Percentiles rank a stretch among this genome's conserved stretches.
These are phyloP conservation scores for Huntiella decipiens DNA, from an alignment of 2,329 filamentous ascomycete species.

Conservation along the genomic window DNA sequence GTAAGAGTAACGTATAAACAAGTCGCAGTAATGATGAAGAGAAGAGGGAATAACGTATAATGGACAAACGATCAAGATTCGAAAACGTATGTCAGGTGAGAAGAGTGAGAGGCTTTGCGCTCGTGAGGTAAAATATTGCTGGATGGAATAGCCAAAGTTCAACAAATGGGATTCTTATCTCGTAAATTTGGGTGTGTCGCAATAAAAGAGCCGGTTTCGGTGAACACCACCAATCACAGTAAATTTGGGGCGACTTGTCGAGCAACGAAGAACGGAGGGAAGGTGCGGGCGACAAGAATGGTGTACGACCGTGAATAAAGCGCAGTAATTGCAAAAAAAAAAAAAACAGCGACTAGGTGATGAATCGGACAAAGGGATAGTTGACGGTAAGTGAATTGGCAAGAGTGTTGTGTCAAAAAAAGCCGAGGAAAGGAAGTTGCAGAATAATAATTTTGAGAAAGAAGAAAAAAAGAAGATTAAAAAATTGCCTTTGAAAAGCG, in stretches of 20 bases:
- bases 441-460: neutral
- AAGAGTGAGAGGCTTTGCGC: neutral
- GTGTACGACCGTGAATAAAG: neutral
- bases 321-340: no score
- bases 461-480: conserved; percentile 6
- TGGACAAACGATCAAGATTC: neutral
- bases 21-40: neutral
- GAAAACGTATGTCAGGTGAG: neutral
- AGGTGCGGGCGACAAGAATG: neutral
- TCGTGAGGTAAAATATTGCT: no score
- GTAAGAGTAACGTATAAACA: neutral
- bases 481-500: neutral
- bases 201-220: no score
- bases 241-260: neutral
- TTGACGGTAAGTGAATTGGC: neutral
- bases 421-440: neutral
- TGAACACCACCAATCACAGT: neutral
- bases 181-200: no score
- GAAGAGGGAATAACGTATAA: neutral
- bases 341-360: neutral
- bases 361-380: neutral
- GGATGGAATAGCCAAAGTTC: no score
- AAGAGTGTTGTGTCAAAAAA: neutral
- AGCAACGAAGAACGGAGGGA: neutral
- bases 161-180: no score